phyloP scores from a whole-genome alignment of 1,284 basidiomycete species.

The Sporisorium exsertum region DNA sequence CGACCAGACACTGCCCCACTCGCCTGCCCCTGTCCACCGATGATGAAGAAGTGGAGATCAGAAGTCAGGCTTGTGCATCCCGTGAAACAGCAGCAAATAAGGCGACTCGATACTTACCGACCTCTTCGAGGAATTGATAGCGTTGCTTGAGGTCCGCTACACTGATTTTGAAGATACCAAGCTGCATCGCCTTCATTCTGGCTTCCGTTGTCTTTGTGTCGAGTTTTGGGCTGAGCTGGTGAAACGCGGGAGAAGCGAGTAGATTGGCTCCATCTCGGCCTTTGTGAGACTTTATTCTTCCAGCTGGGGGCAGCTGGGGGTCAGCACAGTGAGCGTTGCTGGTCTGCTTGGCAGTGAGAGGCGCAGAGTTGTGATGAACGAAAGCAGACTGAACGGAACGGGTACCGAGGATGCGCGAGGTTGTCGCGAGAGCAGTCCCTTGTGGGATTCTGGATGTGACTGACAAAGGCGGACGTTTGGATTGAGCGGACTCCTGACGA shows the following conservation, averaged over 20 bases:
- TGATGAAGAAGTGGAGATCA: neutral
- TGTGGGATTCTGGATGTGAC: conserved; percentile 31
- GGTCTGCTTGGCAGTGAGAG: neutral
- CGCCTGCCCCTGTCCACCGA: conserved; percentile 27
- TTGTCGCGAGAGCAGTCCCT: conserved; percentile 11
- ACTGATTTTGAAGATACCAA: conserved; percentile 50
- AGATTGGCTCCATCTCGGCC: neutral
- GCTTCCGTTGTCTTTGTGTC: conserved; percentile 13
- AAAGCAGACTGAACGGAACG: conserved; percentile 20
- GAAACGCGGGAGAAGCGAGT: neutral
- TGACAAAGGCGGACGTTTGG: conserved; percentile 8
- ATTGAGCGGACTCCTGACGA: neutral
- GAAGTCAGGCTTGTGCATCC: neutral
- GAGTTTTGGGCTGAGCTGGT: conserved; percentile 1
- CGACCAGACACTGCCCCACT: conserved; percentile 53
- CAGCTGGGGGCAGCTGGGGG: neutral
- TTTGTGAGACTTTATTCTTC: neutral
- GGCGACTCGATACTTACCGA: conserved; percentile 29
- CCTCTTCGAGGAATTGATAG: conserved; percentile 49
- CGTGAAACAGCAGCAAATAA: neutral
- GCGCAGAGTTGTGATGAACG: conserved; percentile 4
- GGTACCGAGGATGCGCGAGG: conserved; percentile 12
- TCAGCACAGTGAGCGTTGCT: neutral
- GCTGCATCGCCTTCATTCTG: conserved; percentile 43
- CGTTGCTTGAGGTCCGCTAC: conserved; percentile 44